Evolutionary conservation across 1,284 basidiomycete genomes (phyloP).

Genomic region (Trametes sp.): DNA sequence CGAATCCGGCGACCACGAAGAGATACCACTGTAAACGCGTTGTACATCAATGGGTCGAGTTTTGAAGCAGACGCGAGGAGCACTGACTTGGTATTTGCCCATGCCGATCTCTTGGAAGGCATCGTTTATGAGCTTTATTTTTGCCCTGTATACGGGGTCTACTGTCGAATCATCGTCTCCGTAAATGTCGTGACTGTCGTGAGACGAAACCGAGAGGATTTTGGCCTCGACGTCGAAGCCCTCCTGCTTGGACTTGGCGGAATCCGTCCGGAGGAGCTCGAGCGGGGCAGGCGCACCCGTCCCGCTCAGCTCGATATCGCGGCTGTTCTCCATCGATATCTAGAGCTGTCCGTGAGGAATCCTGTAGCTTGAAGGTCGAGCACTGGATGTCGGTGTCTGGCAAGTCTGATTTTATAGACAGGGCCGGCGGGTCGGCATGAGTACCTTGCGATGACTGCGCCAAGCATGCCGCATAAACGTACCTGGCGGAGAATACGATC

Average conservation of each 20-base stretch:
- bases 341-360: not conserved
- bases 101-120: slow-evolving; percentile 77
- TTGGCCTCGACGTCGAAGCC: slow-evolving; percentile 18
- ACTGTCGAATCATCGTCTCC: slow-evolving; percentile 48
- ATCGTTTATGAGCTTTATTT: slow-evolving; percentile 67
- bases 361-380: not conserved
- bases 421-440: not conserved
- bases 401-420: not conserved
- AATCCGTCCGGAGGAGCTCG: not conserved
- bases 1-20: slow-evolving; percentile 67
- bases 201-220: slow-evolving; percentile 31
- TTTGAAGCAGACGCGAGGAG: not conserved
- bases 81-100: slow-evolving; percentile 70
- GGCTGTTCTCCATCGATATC: not conserved
- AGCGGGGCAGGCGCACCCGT: not conserved
- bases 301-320: not conserved
- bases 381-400: not conserved
- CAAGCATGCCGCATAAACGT: not conserved
- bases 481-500: not conserved
- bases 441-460: not conserved
- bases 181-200: slow-evolving; percentile 48
- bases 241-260: slow-evolving; percentile 7
- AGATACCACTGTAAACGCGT: slow-evolving; percentile 1
- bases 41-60: not conserved
- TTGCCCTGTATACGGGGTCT: slow-evolving; percentile 70